Conservation (phyloP, 257 asterid genomes). For the Jasminum sambac region DNA sequence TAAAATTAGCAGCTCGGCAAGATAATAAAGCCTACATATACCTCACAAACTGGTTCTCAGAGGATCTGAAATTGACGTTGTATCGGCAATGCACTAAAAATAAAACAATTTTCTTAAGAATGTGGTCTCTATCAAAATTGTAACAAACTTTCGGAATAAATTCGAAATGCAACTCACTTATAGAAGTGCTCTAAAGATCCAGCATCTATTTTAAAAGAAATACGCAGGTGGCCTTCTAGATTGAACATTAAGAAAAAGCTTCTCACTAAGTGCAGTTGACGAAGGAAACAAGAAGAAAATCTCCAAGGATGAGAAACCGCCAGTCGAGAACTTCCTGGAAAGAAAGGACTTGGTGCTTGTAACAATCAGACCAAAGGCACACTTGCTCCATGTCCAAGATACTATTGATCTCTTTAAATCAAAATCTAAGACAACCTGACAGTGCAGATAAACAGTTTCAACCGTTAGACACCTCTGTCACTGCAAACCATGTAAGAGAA, state of each 20-base stretch:
- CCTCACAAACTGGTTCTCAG: slow-evolving; percentile 44
- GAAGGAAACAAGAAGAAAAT: slow-evolving; percentile 72
- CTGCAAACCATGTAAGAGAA: neutral
- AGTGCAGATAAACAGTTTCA: neutral
- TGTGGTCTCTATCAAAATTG: slow-evolving; percentile 31
- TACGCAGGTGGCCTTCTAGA: slow-evolving; percentile 46
- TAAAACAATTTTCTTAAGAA: slow-evolving; percentile 30
- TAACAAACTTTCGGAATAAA: slow-evolving; percentile 23
- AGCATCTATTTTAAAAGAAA: slow-evolving; percentile 47
- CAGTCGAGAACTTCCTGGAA: slow-evolving; percentile 85
- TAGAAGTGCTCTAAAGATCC: slow-evolving; percentile 50
- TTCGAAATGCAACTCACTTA: slow-evolving; percentile 46
- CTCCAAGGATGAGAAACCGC: slow-evolving; percentile 69
- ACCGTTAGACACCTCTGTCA: slow-evolving; percentile 28
- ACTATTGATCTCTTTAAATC: slow-evolving; percentile 43
- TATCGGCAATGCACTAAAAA: slow-evolving; percentile 40
- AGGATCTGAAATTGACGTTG: slow-evolving; percentile 43
- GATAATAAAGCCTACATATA: slow-evolving; percentile 26
- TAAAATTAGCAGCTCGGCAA: slow-evolving; percentile 5
- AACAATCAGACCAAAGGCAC: slow-evolving; percentile 56
- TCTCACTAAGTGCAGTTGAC: slow-evolving; percentile 80
- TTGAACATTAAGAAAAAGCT: slow-evolving; percentile 44
- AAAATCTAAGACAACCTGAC: slow-evolving; percentile 34
- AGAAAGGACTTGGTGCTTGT: slow-evolving; percentile 52
- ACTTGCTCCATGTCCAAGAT: slow-evolving; percentile 88